phyloP scores from a whole-genome alignment of 768 basidiomycete genomes.

The Phylloporus sp. region DNA sequence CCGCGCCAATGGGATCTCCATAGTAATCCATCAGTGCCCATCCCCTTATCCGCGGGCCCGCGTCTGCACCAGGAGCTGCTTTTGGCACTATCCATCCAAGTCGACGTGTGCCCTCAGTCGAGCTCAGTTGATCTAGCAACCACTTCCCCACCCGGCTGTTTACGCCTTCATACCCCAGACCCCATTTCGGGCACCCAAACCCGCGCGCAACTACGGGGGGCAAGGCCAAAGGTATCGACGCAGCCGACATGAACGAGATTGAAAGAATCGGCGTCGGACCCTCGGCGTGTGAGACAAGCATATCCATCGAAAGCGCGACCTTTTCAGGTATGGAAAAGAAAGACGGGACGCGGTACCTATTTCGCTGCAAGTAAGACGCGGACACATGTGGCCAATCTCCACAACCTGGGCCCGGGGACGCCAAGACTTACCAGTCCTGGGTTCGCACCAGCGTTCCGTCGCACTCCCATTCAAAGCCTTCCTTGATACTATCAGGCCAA shows the following conservation, averaged over 20 bases:
- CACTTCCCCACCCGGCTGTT: slow-evolving; percentile 73
- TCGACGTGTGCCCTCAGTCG: not conserved
- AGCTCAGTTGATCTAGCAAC: slow-evolving; percentile 53
- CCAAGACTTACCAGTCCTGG: slow-evolving; percentile 72
- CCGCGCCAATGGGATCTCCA: slow-evolving; percentile 48
- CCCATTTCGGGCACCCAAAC: slow-evolving; percentile 74
- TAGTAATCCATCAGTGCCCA: slow-evolving; percentile 80
- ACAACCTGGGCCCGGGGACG: not conserved
- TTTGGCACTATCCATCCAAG: not conserved
- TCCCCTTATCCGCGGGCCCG: slow-evolving; percentile 52
- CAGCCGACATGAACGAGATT: slow-evolving; percentile 79
- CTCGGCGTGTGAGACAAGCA: slow-evolving; percentile 43
- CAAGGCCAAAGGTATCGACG: slow-evolving; percentile 74
- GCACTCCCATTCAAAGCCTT: slow-evolving; percentile 77
- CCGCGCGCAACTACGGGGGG: slow-evolving; percentile 78
- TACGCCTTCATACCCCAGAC: slow-evolving; percentile 82
- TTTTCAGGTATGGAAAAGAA: slow-evolving; percentile 87
- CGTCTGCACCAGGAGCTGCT: not conserved
- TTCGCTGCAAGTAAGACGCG: slow-evolving; percentile 3
- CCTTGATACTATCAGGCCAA: slow-evolving; percentile 78
- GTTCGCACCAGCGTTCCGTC: slow-evolving; percentile 65
- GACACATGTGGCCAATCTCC: too few relatives aligned
- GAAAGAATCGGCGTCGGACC: slow-evolving; percentile 48
- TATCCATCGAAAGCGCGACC: slow-evolving; percentile 48
- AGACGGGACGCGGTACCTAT: slow-evolving; percentile 76